Base-by-base conservation (phyloP, 2,329 filamentous ascomycete species). In the Ceratocystis cacaofunesta region DNA sequence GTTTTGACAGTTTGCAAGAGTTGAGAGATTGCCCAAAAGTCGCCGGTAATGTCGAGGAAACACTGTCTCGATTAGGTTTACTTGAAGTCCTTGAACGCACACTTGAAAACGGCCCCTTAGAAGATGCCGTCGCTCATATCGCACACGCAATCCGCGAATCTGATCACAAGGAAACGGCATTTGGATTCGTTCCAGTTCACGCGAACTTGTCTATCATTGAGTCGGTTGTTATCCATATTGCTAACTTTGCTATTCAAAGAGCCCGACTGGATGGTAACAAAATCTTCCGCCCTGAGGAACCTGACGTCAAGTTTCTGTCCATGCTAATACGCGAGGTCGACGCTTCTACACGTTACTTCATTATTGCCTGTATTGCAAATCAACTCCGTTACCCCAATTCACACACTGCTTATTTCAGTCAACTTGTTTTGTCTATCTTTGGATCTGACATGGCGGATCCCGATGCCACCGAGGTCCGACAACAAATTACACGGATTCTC, bases 351-450 rank as follows among this genome's bases (percentile, higher is more conserved):
- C 86, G 92, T 64, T 96, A 96, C 77, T 89, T 90, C 73, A 79
- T 99, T 67, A 76, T 97, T 66, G 85, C 82, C 70, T 89, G 89
- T 69, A 90, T 99, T 72, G 83, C 90, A 66, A 95, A 97, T 74
- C 92, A 97, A 76, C 82, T 99, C 61, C 88, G 94, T 68, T 95
- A 88, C 74, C 90, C 92, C 10, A 95, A 91, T 72, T 85, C 86
- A 61, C 86, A 95, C 72, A 99, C 94, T 12, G 88, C 92, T 72
- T 99, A 94, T 77, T 99, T 96, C 77, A 92, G 86, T 72, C 89
- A 91, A 71, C 83, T 88, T 15, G 79, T 97, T 55, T 80, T 97
- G 61, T 85, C 95, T 70, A 80, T 96, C 48, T 97, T 96, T 74
- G 89, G 86, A 22, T 83, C 84, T 69, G 89, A 94, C 76, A 78